Base-by-base conservation (phyloP, 2,329 filamentous ascomycete genomes). In the Pseudogymnoascus sp. region DNA sequence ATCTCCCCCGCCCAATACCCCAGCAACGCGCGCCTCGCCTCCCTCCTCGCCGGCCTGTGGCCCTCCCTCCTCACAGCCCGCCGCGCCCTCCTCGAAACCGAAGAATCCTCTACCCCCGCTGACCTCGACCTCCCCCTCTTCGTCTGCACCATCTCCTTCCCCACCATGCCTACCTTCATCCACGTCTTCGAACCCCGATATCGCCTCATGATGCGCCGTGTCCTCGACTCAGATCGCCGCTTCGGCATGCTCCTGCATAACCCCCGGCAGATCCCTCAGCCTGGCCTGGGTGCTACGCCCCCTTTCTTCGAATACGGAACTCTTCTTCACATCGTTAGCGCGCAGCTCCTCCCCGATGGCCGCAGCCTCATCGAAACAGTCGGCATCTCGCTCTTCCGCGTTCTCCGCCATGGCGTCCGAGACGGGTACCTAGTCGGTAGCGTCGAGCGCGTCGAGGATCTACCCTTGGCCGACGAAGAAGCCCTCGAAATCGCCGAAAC, bases 151-250 rank as follows among this genome's bases (percentile, higher is more conserved):
- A 76, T 96, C 8, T 84, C 90, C 0, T 93, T 95, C 69, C 93
- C 93, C 0, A 80, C 82, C 1, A 91, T 93, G 84, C 91, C 89
- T 0, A 93, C 90, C 0, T 95, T 95, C 68, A 78, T 96, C 2
- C 90, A 96, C 70, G 84, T 97, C n/a, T 96, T 96, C 71, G 93
- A 96, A 73, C 90, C 90, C n/a, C 83, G 90, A 6, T 96, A 96
- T 73, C 85, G 91, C 7, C 80, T 95, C n/a, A 95, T 96, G 91
- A 88, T 96, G 38, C 83, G 88, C 57, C 84, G 91, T 36, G 88
- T 86, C 0, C 78, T 96, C 62, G 88, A 92, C 66, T 78, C 71
- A 63, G 84, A 88, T 65, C 80, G 84, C 13, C 89, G 85, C 23
- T 96, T 97, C 71, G 93, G 93, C 23, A 96, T 96, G 89, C 82